Evolutionary conservation across 495 filamentous ascomycete genomes (phyloP), one percentile per base, ranked within the genome.

Genomic region (Hypoxylon trugodes): DNA sequence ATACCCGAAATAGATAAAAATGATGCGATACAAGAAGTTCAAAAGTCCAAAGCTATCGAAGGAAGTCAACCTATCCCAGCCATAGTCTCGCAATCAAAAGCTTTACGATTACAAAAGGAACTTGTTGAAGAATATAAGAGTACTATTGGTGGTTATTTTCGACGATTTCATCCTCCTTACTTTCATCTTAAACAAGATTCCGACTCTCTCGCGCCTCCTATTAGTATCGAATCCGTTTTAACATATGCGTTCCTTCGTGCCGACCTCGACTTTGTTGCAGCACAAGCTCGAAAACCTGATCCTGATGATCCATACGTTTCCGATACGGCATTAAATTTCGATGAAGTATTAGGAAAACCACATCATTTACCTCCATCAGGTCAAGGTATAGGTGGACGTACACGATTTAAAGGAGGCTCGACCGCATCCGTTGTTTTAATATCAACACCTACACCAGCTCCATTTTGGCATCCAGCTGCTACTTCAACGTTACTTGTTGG

Each of bases 141-240:
- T 42, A 87, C 90, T 1, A 89, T 98, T 9, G 95, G 96, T 24
- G 95, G 95, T 25, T 98, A 98, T 74, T 98, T 96, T 72, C 86
- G 87, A 35, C 83, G 95, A 37, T 98, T 98, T 77, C 85, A 86
- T 60, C 93, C 95, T 8, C 82, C 86, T 49, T 90, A 84, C 76
- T 74, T 82, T 58, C 74, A 63, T 54, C 40, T 81, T 49, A 68
- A 74, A 28, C 48, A 58, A 33, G 25, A 72, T 59, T 26, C 64
- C 13, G 49, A 65, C 2, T 18, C 55, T n/a, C 26, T 18, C 3
- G 73, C 74, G 21, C 69, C 46, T 10, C 73, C 73, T 0, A 68
- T 77, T 2, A 78, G 76, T 24, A 80, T 89, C 61, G 84, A 90
- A 66, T 80, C 87, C 2, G 83, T 92, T 26, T 77, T 98, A 38